phyloP scores from a whole-genome alignment of 208 protist species.

The Crithidia expoeki region DNA sequence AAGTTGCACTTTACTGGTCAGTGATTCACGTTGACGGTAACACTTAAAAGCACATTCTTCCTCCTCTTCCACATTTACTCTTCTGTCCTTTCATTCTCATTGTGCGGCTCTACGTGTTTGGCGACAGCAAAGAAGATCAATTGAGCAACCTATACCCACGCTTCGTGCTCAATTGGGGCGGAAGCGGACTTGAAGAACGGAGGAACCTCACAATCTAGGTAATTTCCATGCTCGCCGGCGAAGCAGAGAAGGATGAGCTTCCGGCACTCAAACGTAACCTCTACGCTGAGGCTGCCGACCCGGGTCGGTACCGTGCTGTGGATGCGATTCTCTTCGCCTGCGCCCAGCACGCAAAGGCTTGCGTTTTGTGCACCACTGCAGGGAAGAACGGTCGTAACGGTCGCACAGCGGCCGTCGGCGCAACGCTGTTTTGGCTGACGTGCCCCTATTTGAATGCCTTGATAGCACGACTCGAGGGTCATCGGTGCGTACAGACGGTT shows the following conservation, averaged over 20 bases:
- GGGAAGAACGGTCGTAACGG: conserved; percentile 78
- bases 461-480: conserved; percentile 72
- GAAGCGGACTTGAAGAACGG: too few species aligned
- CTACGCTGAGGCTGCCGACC: conserved; percentile 64
- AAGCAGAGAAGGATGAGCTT: background rate
- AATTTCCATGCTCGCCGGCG: conserved; percentile 5
- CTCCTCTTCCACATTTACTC: too few species aligned
- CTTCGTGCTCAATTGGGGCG: too few species aligned
- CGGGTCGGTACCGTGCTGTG: conserved; percentile 60
- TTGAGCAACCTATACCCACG: too few species aligned
- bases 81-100: too few species aligned
- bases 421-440: conserved; percentile 87
- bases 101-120: too few species aligned
- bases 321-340: conserved; percentile 70
- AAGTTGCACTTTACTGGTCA: background rate
- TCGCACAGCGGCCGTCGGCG: conserved; percentile 70
- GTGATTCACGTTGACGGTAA: too few species aligned
- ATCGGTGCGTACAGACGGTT: conserved; percentile 51
- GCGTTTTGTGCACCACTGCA: conserved; percentile 76
- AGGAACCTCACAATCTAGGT: too few species aligned
- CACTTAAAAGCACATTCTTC: too few species aligned
- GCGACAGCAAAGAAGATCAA: too few species aligned
- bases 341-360: conserved; percentile 46
- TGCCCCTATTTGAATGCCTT: conserved; percentile 83
- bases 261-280: conserved; percentile 29